Evolutionary conservation across 345 rosid genomes (phyloP).

Genomic region (Citrus glauca): DNA sequence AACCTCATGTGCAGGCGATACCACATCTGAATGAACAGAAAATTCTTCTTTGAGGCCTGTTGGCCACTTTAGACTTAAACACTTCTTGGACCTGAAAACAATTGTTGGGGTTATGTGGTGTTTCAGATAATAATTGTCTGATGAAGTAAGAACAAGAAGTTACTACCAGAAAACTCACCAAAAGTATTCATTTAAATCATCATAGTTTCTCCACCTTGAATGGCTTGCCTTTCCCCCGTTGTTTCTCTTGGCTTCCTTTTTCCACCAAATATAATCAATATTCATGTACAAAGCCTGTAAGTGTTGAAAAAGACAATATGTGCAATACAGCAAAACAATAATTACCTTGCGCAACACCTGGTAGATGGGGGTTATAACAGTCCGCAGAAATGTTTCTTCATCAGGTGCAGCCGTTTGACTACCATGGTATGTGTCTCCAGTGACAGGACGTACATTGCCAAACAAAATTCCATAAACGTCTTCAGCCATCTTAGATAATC

Average conservation of each 20-base stretch:
- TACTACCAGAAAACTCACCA: slow-evolving; percentile 52
- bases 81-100: slow-evolving; percentile 62
- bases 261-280: slow-evolving; percentile 21
- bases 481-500: slow-evolving; percentile 67
- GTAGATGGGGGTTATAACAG: slow-evolving; percentile 77
- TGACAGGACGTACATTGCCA: slow-evolving; percentile 49
- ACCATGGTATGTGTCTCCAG: slow-evolving; percentile 38
- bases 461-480: slow-evolving; percentile 53
- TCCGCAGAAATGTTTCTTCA: slow-evolving; percentile 76
- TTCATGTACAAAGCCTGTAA: slow-evolving; percentile 1
- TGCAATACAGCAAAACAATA: slow-evolving; percentile 1
- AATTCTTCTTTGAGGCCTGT: slow-evolving; percentile 58
- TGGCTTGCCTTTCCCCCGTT: slow-evolving; percentile 85
- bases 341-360: slow-evolving; percentile 68
- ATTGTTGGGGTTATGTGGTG: not conserved
- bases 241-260: slow-evolving; percentile 86
- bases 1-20: slow-evolving; percentile 39
- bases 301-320: not conserved
- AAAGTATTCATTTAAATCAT: slow-evolving; percentile 95
- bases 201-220: slow-evolving; percentile 97
- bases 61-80: slow-evolving; percentile 78
- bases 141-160: slow-evolving; percentile 12
- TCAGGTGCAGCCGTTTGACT: slow-evolving; percentile 41
- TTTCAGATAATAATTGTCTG: slow-evolving; percentile 5
- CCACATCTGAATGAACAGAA: slow-evolving; percentile 58